Base-by-base conservation (phyloP, 169 alveolate species). In the Theileria sp. region DNA sequence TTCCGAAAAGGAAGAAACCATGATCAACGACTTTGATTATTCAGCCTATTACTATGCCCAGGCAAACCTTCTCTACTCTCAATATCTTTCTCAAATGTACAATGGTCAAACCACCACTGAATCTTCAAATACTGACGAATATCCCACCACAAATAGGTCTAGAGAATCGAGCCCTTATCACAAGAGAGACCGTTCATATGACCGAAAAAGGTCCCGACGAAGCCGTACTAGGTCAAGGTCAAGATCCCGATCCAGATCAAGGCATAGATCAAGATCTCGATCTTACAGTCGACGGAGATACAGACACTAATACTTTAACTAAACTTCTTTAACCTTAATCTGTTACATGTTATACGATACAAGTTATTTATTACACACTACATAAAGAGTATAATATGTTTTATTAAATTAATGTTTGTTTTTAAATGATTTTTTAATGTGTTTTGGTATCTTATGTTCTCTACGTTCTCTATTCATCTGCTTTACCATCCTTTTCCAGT, bases 401-500 rank as follows among this genome's bases (percentile, higher is more conserved):
- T 60, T 60, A 60, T 60, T 25, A 28, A 25, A 25, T 60, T 60
- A 60, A 61, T 70, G 66, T 13, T 74, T 74, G 86, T 13, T 81
- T 73, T 89, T 89, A 44, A 87, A 88, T 66, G 88, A 87, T 75
- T 92, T 92, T 79, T 93, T 93, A 58, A 92, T 91, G 75, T 93
- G 94, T 60, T 93, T 93, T 21, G 96, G 96, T 75, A 93, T 83
- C 81, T 93, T 93, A 56, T 87, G 86, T 30, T 84, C 80, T 21
- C 96, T 79, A 60, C 86, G 83, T 67, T 92, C 95, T 25, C 96
- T 44, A 64, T 93, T 91, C 68, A 86, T 89, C 78, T 82, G 92
- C 86, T 93, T 93, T 23, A 93, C 95, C 87, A 89, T 72, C 69
- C 87, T 92, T 62, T 93, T 92, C 96, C 96, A 93, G 51, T 92